Evolutionary conservation across 306 rosid species (phyloP).

Genomic region (Potentilla sterilis): DNA sequence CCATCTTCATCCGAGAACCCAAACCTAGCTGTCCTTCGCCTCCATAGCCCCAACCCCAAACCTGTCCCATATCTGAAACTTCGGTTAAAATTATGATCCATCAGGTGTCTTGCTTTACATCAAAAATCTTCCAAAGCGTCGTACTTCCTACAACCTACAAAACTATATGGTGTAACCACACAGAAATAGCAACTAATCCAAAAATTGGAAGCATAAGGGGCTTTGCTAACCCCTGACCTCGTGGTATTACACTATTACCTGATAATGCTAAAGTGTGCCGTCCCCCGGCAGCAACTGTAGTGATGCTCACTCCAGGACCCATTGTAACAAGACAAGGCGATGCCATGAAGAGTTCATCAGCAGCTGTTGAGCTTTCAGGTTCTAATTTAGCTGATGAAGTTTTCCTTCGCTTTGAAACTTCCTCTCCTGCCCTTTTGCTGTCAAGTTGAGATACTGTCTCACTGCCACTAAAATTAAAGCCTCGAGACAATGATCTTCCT

Average conservation of each 20-base stretch:
- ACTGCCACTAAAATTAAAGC: conserved; percentile 42
- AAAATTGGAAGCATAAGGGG: conserved; percentile 25
- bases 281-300: conserved; percentile 83
- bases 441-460: conserved; percentile 59
- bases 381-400: conserved; percentile 52
- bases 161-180: conserved; percentile 74
- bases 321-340: conserved; percentile 63
- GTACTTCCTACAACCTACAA: conserved; percentile 82
- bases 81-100: conserved; percentile 77
- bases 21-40: conserved; percentile 98
- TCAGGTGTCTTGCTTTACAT: conserved; percentile 77
- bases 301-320: conserved; percentile 62
- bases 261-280: conserved; percentile 84
- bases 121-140: conserved; percentile 83
- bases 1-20: conserved; percentile 88
- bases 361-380: conserved; percentile 53
- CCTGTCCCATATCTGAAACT: conserved; percentile 99
- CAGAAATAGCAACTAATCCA: conserved; percentile 48
- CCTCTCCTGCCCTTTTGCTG: conserved; percentile 58
- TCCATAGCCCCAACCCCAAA: conserved; percentile 99
- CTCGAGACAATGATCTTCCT: conserved; percentile 49
- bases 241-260: conserved; percentile 49
- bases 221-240: conserved; percentile 17
- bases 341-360: conserved; percentile 58
- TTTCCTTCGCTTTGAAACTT: conserved; percentile 66